Evolutionary conservation across 306 rosid species (phyloP).

Genomic region (Mimosa bimucronata): DNA sequence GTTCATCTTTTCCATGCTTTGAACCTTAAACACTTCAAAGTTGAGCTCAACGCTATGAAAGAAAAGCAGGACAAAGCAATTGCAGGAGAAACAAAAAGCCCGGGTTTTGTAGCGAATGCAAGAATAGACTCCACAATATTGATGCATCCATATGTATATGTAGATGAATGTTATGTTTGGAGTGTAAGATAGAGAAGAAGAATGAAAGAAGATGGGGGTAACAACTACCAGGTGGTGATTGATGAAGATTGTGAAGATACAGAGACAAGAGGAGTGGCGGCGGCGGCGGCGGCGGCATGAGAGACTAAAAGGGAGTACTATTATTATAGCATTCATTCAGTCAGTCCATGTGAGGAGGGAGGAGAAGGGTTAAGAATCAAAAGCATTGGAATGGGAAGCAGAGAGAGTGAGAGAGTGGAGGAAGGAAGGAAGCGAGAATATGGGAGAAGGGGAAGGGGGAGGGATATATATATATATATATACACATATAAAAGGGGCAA

Average conservation of each 20-base stretch:
- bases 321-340: not conserved
- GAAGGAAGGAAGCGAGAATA: no score
- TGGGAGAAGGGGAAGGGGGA: not conserved
- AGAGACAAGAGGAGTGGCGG: no score
- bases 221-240: not conserved
- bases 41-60: not conserved
- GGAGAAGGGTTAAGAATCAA: not conserved
- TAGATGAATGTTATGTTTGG: not conserved
- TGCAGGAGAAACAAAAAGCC: slow-evolving; percentile 2
- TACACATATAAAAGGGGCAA: not conserved
- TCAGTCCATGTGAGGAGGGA: not conserved
- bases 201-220: not conserved
- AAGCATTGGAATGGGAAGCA: slow-evolving; percentile 5
- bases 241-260: not conserved
- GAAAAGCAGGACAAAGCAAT: not conserved
- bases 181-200: not conserved
- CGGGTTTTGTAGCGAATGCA: not conserved
- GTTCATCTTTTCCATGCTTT: not conserved
- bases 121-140: not conserved
- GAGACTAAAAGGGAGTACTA: not conserved
- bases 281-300: not conserved
- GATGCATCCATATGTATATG: not conserved
- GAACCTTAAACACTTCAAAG: not conserved
- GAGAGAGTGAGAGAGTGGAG: not conserved
- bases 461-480: no score